These are phyloP conservation scores for Colletotrichum eleusines DNA, from an alignment of 2,329 filamentous ascomycete species.

Conservation along the genomic window DNA sequence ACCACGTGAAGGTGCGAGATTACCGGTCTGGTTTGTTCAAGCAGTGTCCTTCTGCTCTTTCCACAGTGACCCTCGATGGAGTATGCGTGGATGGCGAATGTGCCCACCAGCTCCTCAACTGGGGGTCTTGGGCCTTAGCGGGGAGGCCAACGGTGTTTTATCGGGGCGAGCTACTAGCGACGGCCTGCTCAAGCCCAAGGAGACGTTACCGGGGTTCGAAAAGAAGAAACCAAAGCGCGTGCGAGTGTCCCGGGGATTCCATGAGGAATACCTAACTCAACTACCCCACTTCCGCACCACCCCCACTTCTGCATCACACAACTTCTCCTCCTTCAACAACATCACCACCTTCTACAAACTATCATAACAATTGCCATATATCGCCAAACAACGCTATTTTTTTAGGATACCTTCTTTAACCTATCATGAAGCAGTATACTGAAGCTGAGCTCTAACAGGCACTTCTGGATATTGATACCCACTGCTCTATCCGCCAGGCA, in stretches of 20 bases:
- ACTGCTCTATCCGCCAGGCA: too few species aligned
- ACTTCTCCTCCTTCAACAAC: too few species aligned
- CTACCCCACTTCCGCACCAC: too few species aligned
- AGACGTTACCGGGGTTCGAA: not conserved
- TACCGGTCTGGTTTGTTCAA: not conserved
- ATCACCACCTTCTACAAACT: too few species aligned
- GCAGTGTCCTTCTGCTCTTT: not conserved
- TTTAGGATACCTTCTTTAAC: too few species aligned
- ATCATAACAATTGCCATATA: too few species aligned
- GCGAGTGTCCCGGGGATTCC: not conserved
- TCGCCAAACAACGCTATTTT: too few species aligned
- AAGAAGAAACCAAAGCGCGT: not conserved
- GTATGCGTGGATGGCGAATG: not conserved
- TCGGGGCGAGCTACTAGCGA: not conserved
- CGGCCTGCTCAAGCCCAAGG: conserved; percentile 4
- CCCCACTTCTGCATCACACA: too few species aligned
- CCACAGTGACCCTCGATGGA: not conserved
- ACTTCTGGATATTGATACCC: too few species aligned
- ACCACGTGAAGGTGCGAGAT: conserved; percentile 1
- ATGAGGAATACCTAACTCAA: not conserved
- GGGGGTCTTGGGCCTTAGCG: conserved; percentile 3
- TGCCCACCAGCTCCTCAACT: conserved; percentile 2
- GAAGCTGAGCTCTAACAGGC: too few species aligned
- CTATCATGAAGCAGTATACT: too few species aligned
- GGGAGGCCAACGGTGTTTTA: not conserved